These are phyloP conservation scores for Pisolithus marmoratus DNA, from an alignment of 768 basidiomycete genomes.

Conservation along the genomic window DNA sequence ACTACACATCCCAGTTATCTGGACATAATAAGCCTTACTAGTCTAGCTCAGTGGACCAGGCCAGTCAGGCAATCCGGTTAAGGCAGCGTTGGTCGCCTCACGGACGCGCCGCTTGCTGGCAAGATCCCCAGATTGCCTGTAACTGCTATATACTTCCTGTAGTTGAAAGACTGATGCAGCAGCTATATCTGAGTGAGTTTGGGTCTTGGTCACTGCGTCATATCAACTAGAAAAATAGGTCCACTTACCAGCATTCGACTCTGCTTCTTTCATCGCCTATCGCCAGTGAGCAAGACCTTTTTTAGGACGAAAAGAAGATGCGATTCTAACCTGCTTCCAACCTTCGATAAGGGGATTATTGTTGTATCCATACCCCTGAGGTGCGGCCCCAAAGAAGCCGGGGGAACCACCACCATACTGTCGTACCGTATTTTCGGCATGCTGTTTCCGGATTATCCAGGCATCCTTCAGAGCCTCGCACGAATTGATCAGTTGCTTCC, in stretches of 20 bases:
- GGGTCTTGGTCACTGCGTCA: background rate
- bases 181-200: slow-evolving; percentile 33
- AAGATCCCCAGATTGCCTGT: slow-evolving; percentile 66
- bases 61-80: slow-evolving; percentile 70
- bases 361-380: slow-evolving; percentile 39
- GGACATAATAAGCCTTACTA: too few species aligned
- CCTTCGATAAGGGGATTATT: slow-evolving; percentile 44
- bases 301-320: background rate
- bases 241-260: slow-evolving; percentile 43
- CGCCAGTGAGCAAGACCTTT: slow-evolving; percentile 5
- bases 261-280: slow-evolving; percentile 54
- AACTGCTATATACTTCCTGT: slow-evolving; percentile 65
- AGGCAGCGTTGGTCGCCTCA: slow-evolving; percentile 72
- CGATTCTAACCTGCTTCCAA: slow-evolving; percentile 50
- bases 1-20: too few species aligned
- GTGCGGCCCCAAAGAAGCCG: slow-evolving; percentile 18
- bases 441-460: slow-evolving; percentile 58
- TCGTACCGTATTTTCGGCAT: slow-evolving; percentile 44
- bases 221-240: background rate
- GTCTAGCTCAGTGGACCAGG: slow-evolving; percentile 37
- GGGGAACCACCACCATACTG: slow-evolving; percentile 38
- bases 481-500: slow-evolving; percentile 61
- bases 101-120: slow-evolving; percentile 72
- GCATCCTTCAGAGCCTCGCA: slow-evolving; percentile 63
- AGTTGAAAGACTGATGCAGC: slow-evolving; percentile 72